These are phyloP conservation scores for Macadamia tetraphylla DNA, from an alignment of 164 flowering plant genomes.

Conservation along the genomic window DNA sequence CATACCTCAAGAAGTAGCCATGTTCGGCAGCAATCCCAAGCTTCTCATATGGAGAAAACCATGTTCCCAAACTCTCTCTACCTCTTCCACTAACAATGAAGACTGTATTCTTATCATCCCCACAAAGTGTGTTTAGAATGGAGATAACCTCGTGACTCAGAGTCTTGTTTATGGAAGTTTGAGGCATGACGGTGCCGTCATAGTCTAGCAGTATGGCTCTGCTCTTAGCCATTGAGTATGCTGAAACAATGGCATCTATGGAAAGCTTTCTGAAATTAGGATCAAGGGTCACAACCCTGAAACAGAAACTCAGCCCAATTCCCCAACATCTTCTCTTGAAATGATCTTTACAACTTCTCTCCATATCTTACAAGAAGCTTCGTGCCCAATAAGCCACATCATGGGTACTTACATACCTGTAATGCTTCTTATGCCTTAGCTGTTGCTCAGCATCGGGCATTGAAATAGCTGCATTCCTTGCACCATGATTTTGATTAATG, in stretches of 20 bases:
- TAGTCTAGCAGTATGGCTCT: conserved; percentile 67
- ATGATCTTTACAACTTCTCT: conserved; percentile 45
- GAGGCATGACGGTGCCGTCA: conserved; percentile 79
- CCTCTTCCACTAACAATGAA: conserved; percentile 81
- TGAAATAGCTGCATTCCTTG: conserved; percentile 61
- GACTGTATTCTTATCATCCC: conserved; percentile 49
- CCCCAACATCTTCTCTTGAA: conserved; percentile 70
- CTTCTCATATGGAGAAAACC: conserved; percentile 71
- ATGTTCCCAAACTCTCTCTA: conserved; percentile 50
- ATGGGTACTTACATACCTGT: conserved; percentile 66
- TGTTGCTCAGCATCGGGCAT: conserved; percentile 64
- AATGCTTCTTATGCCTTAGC: conserved; percentile 76
- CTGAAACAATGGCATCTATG: not conserved
- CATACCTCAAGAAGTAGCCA: conserved; percentile 65
- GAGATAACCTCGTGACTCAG: conserved; percentile 58
- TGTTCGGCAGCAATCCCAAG: conserved; percentile 84
- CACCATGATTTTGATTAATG: conserved; percentile 3
- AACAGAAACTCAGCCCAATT: conserved; percentile 66
- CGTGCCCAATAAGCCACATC: conserved; percentile 72
- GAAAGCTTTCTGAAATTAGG: no score
- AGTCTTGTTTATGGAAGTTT: conserved; percentile 53
- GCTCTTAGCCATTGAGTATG: conserved; percentile 43
- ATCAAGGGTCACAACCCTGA: conserved; percentile 36
- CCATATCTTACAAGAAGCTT: conserved; percentile 42
- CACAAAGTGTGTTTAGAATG: conserved; percentile 40